Base-by-base conservation (phyloP, 192 early-diverging fungal species). In the Rhizoclosmatium globosum region DNA sequence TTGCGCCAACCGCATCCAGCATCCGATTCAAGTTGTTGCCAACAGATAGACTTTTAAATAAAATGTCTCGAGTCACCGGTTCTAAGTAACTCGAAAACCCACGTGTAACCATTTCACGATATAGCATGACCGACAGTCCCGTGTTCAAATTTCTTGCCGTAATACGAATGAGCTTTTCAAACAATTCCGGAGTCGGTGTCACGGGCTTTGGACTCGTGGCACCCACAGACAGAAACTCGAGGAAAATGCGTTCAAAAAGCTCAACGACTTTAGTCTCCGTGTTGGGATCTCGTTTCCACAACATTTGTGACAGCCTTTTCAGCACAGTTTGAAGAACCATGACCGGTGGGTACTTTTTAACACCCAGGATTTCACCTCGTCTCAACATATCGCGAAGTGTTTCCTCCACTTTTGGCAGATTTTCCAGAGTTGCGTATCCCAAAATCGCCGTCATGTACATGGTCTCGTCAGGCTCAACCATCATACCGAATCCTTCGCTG, bases 401-500 rank as follows among this genome's bases (percentile, higher is more conserved):
- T 39, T 48, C 74, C 46, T 76, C 64, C 23, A 76, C 43, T 43
- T 76, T 76, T 9, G 9, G 44, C 47, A 66, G 47, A 42, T 67
- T 56, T 21, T 67, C 74, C 62, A 66, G 13, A 9, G 74, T 64
- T 4, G 48, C 46, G 64, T 76, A 76, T 17, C 13, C 43, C 23
- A 21, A n/a, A 31, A 76, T 53, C 31, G 64, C 74, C 17, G 19
- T 76, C 61, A 76, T 64, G 48, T 76, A 67, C 74, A 76, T 67
- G 4, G 74, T 76, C 42, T 76, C 74, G 31, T 76, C 74, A 15
- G 74, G 74, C 39, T 76, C 74, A 6, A 76, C 48, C 53, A 57
- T 42, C 31, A 38, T 23, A 11, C 21, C 38, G 23, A 50, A 71
- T 17, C 38, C 47, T 17, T 15, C 45, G 31, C 31, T 31, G 13